A percentile compares a stretch with the other conserved stretches of the same genome.
These are phyloP conservation scores for Desmodesmus armatus DNA, from an alignment of 139 green algal genomes.

Conservation along the genomic window DNA sequence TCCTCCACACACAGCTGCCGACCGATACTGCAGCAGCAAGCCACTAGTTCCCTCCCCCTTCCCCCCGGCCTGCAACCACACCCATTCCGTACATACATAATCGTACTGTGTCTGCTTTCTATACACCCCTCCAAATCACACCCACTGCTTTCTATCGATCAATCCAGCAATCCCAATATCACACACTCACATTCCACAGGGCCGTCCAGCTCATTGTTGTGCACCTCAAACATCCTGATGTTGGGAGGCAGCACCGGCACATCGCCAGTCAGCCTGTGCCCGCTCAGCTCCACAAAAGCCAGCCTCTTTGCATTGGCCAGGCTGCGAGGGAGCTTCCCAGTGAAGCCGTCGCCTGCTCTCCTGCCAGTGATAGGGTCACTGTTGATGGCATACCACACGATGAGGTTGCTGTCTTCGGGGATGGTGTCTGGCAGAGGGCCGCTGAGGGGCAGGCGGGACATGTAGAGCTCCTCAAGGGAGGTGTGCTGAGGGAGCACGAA, in stretches of 20 bases:
- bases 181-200: conserved; percentile 28
- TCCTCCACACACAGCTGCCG: no score
- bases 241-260: conserved; percentile 16
- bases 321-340: conserved; percentile 4
- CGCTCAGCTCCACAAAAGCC: conserved; percentile 14
- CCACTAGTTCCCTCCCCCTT: no score
- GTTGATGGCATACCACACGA: conserved; percentile 31
- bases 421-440: conserved; percentile 23
- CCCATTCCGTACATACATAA: no score
- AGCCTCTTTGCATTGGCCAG: conserved; percentile 16
- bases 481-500: not conserved
- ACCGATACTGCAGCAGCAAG: no score
- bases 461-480: conserved; percentile 33
- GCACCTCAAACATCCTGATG: conserved; percentile 26
- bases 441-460: not conserved
- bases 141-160: no score
- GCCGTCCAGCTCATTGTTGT: conserved; percentile 11
- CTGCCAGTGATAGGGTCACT: not conserved
- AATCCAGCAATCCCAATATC: not conserved
- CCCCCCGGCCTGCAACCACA: no score
- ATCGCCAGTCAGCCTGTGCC: conserved; percentile 20
- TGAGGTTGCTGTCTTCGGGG: conserved; percentile 1
- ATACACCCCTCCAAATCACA: no score
- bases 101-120: no score
- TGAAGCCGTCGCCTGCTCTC: not conserved